Evolutionary conservation across 306 rosid genomes (phyloP), one percentile per base, ranked within the genome.

Genomic region (Pachyrhizus erosus): DNA sequence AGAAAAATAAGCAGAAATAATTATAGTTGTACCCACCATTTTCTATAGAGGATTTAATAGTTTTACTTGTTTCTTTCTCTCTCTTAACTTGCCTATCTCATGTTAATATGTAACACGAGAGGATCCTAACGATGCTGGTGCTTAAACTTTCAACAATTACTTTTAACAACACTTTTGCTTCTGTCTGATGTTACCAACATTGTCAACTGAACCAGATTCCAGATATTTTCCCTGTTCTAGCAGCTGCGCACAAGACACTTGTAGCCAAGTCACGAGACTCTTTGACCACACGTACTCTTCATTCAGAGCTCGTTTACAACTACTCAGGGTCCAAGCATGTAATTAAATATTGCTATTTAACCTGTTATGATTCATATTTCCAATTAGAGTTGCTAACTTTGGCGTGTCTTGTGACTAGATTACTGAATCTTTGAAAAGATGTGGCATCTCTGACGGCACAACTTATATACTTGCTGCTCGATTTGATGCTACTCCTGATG

Each of bases 321-420:
- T 95, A 88, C 88, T 88, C 97, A 3, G 99, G 94, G 74, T 93
- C 99, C 61, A 95, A 95, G 88, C 98, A 93, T 90, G 99, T 91
- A 88, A 86, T 39, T 33, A n/a, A 55, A 14, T 43, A 18, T 67
- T 81, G 1, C 70, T 77, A 43, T 61, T 57, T 82, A 80, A 40
- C 27, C 48, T 70, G 5, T 49, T 43, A 49, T 62, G 3, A 21
- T 31, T 79, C 26, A 54, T 52, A 40, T n/a, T 72, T 84, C 55
- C 68, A 12, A 64, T 70, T 73, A 12, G 51, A 58, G 34, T 33
- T 73, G 66, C 80, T 92, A 37, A 90, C 75, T 57, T 55, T 26
- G 24, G 65, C 29, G 64, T 87, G 78, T 21, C 73, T 89, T 60
- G 40, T 73, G 14, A 52, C 67, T 83, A 95, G 99, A 95, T 95